Evolutionary conservation across 306 rosid species (phyloP).

Genomic region (Ormosia emarginata): DNA sequence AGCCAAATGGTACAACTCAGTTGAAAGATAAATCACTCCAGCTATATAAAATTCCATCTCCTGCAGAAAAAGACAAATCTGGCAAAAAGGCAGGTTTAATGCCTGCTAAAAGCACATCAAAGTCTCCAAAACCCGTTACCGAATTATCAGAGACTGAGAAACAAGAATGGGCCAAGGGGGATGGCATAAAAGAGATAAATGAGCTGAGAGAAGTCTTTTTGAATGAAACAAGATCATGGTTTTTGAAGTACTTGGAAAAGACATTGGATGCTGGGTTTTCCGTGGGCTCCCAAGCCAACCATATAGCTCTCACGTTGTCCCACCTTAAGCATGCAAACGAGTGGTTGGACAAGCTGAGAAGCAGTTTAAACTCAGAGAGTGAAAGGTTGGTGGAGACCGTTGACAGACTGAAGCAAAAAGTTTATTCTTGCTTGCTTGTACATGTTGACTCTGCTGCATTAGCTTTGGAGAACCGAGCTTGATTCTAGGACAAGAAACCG

Average conservation of each 20-base stretch:
- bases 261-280: constrained; percentile 74
- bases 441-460: constrained; percentile 83
- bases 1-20: constrained; percentile 39
- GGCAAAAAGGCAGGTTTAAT: constrained; percentile 32
- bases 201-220: constrained; percentile 57
- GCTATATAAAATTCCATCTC: constrained; percentile 31
- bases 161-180: constrained; percentile 81
- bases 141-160: constrained; percentile 58
- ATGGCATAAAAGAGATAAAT: constrained; percentile 50
- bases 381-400: constrained; percentile 45
- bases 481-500: constrained; percentile 21
- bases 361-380: constrained; percentile 36
- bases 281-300: constrained; percentile 43
- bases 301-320: constrained; percentile 65
- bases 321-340: constrained; percentile 86
- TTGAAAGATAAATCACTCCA: constrained; percentile 48
- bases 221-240: constrained; percentile 84
- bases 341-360: constrained; percentile 76
- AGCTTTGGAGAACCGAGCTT: constrained; percentile 67
- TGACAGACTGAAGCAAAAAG: constrained; percentile 68
- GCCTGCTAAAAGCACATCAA: constrained; percentile 37
- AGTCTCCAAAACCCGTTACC: constrained; percentile 32
- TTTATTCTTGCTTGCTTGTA: constrained; percentile 68
- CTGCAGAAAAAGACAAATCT: constrained; percentile 46
- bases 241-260: constrained; percentile 68